Percentiles rank a stretch among this genome's conserved stretches.
Conservation (phyloP, 225 moss, liverwort and hornwort species). For the Takakia lepidozioides region DNA sequence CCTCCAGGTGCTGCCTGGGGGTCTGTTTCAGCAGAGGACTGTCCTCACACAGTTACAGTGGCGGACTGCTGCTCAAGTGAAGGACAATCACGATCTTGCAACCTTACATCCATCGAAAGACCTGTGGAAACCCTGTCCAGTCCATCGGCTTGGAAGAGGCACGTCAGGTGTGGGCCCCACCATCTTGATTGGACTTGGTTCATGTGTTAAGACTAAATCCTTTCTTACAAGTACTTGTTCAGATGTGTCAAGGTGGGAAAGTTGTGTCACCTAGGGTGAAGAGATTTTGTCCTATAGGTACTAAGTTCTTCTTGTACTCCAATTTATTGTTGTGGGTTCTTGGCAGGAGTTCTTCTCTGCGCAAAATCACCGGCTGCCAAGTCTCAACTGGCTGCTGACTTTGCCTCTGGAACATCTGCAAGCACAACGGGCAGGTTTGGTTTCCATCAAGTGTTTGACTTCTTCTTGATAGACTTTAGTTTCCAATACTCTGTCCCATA, state of each 20-base stretch:
- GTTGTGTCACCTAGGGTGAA: no score
- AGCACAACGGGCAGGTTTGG: slow-evolving; percentile 55
- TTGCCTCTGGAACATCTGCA: slow-evolving; percentile 63
- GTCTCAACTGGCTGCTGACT: slow-evolving; percentile 65
- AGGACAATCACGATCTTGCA: slow-evolving; percentile 16
- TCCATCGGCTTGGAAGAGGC: slow-evolving; percentile 95
- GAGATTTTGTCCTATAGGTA: no score
- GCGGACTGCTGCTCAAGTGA: slow-evolving; percentile 18
- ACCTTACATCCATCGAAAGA: slow-evolving; percentile 6
- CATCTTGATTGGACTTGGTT: no score
- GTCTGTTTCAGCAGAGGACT: slow-evolving; percentile 95
- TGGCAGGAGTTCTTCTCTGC: slow-evolving; percentile 72
- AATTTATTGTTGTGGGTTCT: no score
- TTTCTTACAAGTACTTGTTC: no score
- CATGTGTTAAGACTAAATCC: no score
- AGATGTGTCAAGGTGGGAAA: no score
- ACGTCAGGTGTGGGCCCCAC: slow-evolving; percentile 96
- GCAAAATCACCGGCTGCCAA: slow-evolving; percentile 83
- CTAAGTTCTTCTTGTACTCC: no score
- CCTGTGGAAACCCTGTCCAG: slow-evolving; percentile 65
- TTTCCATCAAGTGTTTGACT: not conserved
- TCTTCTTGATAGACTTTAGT: not conserved
- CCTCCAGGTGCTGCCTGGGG: slow-evolving; percentile 86
- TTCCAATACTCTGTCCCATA: not conserved
- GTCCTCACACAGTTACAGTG: slow-evolving; percentile 83